phyloP scores from a whole-genome alignment of 495 filamentous ascomycete species.

The Friedmanniomyces simplex region DNA sequence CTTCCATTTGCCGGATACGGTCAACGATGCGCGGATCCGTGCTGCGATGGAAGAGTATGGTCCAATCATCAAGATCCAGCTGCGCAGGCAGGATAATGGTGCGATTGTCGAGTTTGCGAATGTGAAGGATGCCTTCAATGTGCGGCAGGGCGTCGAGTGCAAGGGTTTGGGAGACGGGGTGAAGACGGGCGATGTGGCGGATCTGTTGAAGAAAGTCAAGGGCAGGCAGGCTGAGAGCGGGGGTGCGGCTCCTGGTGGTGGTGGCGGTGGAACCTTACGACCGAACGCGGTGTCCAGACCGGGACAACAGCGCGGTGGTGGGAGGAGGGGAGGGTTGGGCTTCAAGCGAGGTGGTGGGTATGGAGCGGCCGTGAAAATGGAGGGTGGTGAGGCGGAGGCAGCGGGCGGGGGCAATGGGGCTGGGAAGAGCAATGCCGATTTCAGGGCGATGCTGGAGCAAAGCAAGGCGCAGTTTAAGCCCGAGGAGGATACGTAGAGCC shows the following conservation, averaged over 20 bases:
- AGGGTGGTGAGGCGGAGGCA: not conserved
- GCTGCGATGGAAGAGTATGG: constrained; percentile 52
- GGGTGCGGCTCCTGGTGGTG: not conserved
- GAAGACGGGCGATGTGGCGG: constrained; percentile 55
- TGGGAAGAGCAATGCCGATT: constrained; percentile 77
- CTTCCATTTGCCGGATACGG: constrained; percentile 54
- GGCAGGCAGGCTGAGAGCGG: constrained; percentile 34
- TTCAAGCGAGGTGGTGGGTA: constrained; percentile 22
- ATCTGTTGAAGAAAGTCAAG: constrained; percentile 52
- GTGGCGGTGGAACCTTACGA: not conserved
- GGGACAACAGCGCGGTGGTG: constrained; percentile 34
- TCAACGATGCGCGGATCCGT: constrained; percentile 52
- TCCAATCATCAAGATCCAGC: constrained; percentile 42
- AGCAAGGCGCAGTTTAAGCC: not conserved
- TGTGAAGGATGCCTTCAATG: constrained; percentile 60
- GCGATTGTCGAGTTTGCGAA: constrained; percentile 75
- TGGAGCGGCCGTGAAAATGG: not conserved
- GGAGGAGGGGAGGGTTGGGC: constrained; percentile 31
- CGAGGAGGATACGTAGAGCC: not conserved
- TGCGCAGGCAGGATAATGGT: constrained; percentile 66
- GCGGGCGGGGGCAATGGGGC: constrained; percentile 14
- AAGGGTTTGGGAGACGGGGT: constrained; percentile 54
- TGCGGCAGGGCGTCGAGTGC: constrained; percentile 61
- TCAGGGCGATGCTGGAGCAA: constrained; percentile 61
- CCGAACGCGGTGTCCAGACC: constrained; percentile 34